Evolutionary conservation across 345 rosid species (phyloP).

Genomic region (Salix koriyanagi): DNA sequence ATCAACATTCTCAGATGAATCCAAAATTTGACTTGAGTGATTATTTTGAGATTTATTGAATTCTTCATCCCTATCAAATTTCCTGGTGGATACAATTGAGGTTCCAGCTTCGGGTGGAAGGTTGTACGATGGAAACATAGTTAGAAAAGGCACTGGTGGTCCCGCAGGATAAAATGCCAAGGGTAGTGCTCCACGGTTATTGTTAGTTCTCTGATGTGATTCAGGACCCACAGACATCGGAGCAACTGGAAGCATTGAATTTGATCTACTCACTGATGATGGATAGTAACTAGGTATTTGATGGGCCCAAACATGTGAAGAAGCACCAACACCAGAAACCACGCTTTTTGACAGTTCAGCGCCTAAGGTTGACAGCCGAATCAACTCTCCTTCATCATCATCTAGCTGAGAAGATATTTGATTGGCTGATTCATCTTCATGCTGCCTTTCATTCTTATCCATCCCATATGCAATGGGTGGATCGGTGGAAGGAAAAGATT

Average conservation of each 20-base stretch:
- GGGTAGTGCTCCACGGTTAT: not conserved
- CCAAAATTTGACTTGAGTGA: not conserved
- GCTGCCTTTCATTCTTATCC: not conserved
- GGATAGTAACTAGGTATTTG: conserved; percentile 6
- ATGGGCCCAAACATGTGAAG: conserved; percentile 12
- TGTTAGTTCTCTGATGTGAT: not conserved
- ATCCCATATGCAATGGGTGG: conserved; percentile 6
- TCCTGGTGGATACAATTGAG: not conserved
- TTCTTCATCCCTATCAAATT: not conserved
- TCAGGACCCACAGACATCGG: conserved; percentile 12
- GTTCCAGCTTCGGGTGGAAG: conserved; percentile 17
- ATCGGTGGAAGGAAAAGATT: not conserved
- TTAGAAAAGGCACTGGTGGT: conserved; percentile 21
- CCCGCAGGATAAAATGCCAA: conserved; percentile 22
- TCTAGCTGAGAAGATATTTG: not conserved
- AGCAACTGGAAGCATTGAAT: conserved; percentile 4
- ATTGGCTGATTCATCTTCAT: not conserved
- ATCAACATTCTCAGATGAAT: not conserved
- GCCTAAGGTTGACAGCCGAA: not conserved
- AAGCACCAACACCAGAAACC: not conserved
- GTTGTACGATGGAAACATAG: conserved; percentile 19
- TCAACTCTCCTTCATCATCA: conserved; percentile 7
- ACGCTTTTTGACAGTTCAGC: conserved; percentile 5
- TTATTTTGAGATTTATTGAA: not conserved
- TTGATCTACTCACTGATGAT: conserved; percentile 5